Conservation (phyloP, 352 stramenopile genomes). For the Pythium dissimile region DNA sequence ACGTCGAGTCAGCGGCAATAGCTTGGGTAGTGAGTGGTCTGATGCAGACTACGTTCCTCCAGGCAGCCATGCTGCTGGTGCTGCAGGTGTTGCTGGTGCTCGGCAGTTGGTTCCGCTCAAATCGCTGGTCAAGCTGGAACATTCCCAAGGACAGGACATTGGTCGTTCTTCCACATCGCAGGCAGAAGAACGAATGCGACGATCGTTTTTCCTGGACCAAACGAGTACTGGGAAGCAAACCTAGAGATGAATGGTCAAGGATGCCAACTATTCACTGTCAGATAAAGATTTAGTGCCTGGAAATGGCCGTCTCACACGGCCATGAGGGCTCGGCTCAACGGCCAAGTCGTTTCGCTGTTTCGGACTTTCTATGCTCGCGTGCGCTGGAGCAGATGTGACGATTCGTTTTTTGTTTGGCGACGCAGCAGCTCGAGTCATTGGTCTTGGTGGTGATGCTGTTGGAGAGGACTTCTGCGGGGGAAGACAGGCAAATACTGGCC, state of each 20-base stretch:
- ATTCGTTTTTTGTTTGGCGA: conserved; percentile 3
- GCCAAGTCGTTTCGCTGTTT: no score
- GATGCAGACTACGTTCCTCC: no score
- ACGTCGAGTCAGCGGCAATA: background rate
- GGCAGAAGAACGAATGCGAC: no score
- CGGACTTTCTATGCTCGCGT: no score
- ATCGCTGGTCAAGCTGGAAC: no score
- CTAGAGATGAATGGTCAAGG: no score
- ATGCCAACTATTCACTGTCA: no score
- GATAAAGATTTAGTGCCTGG: background rate
- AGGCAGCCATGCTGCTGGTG: background rate
- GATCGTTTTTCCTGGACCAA: no score
- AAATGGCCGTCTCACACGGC: background rate
- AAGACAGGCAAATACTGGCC: background rate
- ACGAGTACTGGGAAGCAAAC: no score
- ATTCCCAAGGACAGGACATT: no score
- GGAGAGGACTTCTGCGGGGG: background rate
- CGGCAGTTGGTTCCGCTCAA: no score
- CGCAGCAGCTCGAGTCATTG: background rate
- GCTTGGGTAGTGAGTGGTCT: background rate
- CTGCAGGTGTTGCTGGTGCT: background rate
- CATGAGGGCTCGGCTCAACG: background rate
- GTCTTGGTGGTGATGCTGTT: background rate
- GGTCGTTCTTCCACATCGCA: no score
- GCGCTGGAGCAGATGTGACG: background rate